Conservation (phyloP, 2,329 filamentous ascomycete genomes). For the Aspergillus sojae region DNA sequence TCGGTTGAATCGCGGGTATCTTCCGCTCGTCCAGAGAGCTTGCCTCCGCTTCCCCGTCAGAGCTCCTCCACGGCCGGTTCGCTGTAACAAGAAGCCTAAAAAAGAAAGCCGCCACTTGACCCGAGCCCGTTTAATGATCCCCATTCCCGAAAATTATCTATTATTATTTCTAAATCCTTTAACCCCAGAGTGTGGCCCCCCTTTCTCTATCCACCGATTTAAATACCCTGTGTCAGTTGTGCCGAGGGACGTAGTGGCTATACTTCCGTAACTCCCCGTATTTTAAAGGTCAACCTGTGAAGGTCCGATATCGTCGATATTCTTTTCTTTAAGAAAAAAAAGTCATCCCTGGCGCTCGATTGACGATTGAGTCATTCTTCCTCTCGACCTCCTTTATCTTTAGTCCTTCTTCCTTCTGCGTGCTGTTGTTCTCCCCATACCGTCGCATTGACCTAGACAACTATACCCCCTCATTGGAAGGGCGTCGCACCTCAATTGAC, state of each 20-base stretch:
- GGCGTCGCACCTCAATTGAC: constrained; percentile 8
- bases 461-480: constrained; percentile 7
- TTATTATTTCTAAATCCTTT: constrained; percentile 16
- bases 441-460: not conserved
- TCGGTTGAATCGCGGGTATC: constrained; percentile 13
- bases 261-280: constrained; percentile 40
- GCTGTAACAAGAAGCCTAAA: constrained; percentile 3
- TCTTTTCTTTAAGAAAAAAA: constrained; percentile 15
- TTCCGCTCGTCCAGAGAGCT: constrained; percentile 41
- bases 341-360: constrained; percentile 2
- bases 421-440: constrained; percentile 2
- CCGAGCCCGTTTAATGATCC: constrained; percentile 25
- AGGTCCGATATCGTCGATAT: constrained; percentile 29
- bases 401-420: constrained; percentile 1
- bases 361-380: constrained; percentile 12
- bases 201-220: constrained; percentile 12
- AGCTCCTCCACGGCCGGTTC: constrained; percentile 26
- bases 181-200: constrained; percentile 3
- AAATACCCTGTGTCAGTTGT: constrained; percentile 18
- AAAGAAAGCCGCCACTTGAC: constrained; percentile 28
- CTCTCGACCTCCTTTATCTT: constrained; percentile 11
- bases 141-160: constrained; percentile 23
- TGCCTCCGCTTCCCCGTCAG: constrained; percentile 41
- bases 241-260: constrained; percentile 27
- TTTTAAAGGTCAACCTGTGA: constrained; percentile 22